Percentiles rank a stretch among this genome's conserved stretches.
phyloP scores from a whole-genome alignment of 805 yeast species.

The Vanderwaltozyma verrucispora region DNA sequence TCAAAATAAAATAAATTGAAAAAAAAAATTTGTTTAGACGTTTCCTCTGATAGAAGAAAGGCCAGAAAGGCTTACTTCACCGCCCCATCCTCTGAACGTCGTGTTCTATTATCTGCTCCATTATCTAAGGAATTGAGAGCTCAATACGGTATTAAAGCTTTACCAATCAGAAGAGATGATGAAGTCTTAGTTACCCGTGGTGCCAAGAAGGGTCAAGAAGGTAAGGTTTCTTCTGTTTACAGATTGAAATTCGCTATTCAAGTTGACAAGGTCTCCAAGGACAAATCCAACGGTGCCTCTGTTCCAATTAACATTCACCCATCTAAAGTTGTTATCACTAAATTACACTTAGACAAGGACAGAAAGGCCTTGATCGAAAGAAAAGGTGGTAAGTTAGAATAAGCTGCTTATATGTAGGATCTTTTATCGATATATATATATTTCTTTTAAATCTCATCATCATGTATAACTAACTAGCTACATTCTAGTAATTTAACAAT shows the following conservation, averaged over 20 bases:
- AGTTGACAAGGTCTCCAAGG: conserved; percentile 94
- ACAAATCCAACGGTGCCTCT: conserved; percentile 96
- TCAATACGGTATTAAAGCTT: conserved; percentile 89
- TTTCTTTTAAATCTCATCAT: conserved; percentile 4
- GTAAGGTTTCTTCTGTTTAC: conserved; percentile 95
- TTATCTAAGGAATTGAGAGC: conserved; percentile 97
- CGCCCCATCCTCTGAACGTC: conserved; percentile 94
- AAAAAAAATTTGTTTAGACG: conserved; percentile 46
- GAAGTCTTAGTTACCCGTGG: conserved; percentile 95
- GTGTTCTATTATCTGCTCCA: conserved; percentile 94
- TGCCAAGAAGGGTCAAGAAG: conserved; percentile 99
- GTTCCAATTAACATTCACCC: conserved; percentile 97
- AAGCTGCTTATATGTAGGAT: conserved; percentile 26
- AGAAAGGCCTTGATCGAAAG: conserved; percentile 95
- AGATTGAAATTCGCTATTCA: conserved; percentile 96
- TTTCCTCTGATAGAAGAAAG: conserved; percentile 98
- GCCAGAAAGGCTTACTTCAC: conserved; percentile 99
- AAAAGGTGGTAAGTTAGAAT: conserved; percentile 97
- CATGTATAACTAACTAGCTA: conserved; percentile 4
- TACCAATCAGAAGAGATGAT: conserved; percentile 97
- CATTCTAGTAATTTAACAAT: conserved; percentile 3
- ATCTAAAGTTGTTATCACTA: conserved; percentile 97
- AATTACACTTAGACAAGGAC: conserved; percentile 96
- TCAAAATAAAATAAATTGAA: too few relatives aligned
- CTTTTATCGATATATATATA: conserved; percentile 1